Conservation (phyloP, 108 stramenopile genomes). For the Pseudonitzschia multistriata region DNA sequence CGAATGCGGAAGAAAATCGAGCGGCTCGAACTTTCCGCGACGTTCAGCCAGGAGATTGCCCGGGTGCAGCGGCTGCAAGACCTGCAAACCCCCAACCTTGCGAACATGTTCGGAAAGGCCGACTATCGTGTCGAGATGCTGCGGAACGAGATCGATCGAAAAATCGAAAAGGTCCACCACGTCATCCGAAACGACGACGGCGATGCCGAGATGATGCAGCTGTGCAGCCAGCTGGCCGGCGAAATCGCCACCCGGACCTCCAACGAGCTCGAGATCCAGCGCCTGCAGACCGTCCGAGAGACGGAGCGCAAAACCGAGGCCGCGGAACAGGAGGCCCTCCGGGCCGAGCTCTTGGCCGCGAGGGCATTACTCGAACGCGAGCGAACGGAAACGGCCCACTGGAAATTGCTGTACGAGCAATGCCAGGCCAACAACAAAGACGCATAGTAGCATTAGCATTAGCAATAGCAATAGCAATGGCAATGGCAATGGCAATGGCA, state of each 20-base stretch:
- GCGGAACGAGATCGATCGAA: slow-evolving; percentile 16
- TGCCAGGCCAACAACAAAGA: neutral
- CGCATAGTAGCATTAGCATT: too few relatives aligned
- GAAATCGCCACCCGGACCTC: slow-evolving; percentile 60
- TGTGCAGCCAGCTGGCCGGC: slow-evolving; percentile 65
- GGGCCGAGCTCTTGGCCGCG: slow-evolving; percentile 27
- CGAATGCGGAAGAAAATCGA: slow-evolving; percentile 38
- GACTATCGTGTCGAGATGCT: slow-evolving; percentile 7
- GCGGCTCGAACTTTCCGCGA: slow-evolving; percentile 24
- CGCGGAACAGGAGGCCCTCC: slow-evolving; percentile 39
- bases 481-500: too few relatives aligned
- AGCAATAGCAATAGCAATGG: too few relatives aligned
- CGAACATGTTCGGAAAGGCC: slow-evolving; percentile 21
- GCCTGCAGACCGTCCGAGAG: slow-evolving; percentile 53
- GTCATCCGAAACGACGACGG: slow-evolving; percentile 18
- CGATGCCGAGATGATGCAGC: slow-evolving; percentile 57
- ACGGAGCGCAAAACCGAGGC: slow-evolving; percentile 40
- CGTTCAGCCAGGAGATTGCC: slow-evolving; percentile 15
- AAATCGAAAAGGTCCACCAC: slow-evolving; percentile 22
- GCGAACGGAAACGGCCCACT: slow-evolving; percentile 21
- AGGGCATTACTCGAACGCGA: slow-evolving; percentile 32
- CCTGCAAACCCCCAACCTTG: slow-evolving; percentile 17
- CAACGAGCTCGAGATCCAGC: slow-evolving; percentile 49
- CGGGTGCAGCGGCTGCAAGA: neutral
- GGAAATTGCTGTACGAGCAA: slow-evolving; percentile 33